Evolutionary conservation across 1,284 basidiomycete species (phyloP).

Genomic region (Cryptococcus deneoformans): DNA sequence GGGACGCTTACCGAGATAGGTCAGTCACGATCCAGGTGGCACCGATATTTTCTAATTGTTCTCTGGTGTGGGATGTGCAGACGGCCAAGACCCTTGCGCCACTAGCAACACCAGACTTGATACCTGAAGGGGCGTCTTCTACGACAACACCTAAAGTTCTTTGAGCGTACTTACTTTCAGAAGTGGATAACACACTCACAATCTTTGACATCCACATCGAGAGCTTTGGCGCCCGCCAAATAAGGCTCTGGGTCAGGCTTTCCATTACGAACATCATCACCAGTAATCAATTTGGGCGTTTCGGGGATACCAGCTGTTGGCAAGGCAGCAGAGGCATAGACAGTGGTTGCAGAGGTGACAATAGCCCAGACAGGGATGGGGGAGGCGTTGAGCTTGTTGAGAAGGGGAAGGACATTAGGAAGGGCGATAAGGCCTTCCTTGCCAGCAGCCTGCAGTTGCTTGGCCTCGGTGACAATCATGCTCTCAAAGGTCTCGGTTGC

Average conservation of each 20-base stretch:
- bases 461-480: constrained; percentile 44
- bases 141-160: constrained; percentile 64
- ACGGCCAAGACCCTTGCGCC: constrained; percentile 71
- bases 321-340: constrained; percentile 64
- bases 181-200: constrained; percentile 22
- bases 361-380: constrained; percentile 66
- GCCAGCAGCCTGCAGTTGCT: constrained; percentile 38
- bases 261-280: constrained; percentile 67
- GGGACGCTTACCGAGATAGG: constrained; percentile 23
- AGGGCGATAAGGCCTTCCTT: constrained; percentile 44
- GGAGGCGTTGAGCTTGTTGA: constrained; percentile 23
- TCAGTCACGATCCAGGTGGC: constrained; percentile 50
- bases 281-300: constrained; percentile 63
- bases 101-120: constrained; percentile 68
- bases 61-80: constrained; percentile 70
- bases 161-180: not conserved
- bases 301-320: constrained; percentile 58
- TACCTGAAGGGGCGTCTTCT: constrained; percentile 78
- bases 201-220: constrained; percentile 36
- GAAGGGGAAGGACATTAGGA: constrained; percentile 40
- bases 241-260: constrained; percentile 83
- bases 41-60: constrained; percentile 55
- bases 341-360: constrained; percentile 71
- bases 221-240: constrained; percentile 44
- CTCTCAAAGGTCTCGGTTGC: constrained; percentile 42